Base-by-base conservation (phyloP, 495 filamentous ascomycete genomes). In the Trichoderma asperelloides region DNA sequence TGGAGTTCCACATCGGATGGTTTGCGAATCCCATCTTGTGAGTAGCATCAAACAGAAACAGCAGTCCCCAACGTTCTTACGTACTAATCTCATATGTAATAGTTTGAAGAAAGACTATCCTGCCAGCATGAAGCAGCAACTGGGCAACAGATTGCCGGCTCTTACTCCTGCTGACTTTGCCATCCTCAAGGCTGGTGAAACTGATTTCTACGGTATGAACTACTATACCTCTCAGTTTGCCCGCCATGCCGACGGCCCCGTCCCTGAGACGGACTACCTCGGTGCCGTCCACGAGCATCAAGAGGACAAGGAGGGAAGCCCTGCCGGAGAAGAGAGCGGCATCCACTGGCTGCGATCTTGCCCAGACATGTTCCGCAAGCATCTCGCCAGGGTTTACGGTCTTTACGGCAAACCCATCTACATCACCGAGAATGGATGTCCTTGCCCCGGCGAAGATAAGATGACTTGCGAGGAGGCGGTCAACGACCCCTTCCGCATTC, bases 1-100 rank as follows among this genome's bases (percentile, higher is more conserved):
- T 84, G 65, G 83, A 85, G 66, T 84, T 85, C 65, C 80, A 83
- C 16, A 85, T 84, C 69, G 82, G 81, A 21, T 85, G 83, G 83
- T 85, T 85, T 68, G 79, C 79, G 1, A 81, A 83, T 65, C 80
- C 79, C 0, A 37, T 85, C 8, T 82, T 64, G 62, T 64, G 28
- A 64, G 62, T 64, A 8, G 12, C 12, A 11, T 83, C 67, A 78
- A 74, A 74, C 11, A 30, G 28, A 18, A 8, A n/a, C n/a, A n/a
- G n/a, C n/a, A n/a, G n/a, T n/a, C 9, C 27, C 3, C 5, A 43
- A 40, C 8, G 15, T 2, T 47, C 15, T 18, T n/a, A 4, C 4
- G 9, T 23, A 60, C 28, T 60, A 55, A 51, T 12, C 0, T 63
- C 67, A 74, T 63, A 27, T 11, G 1, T 30, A 7, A 43, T 27